Evolutionary conservation across 2,329 filamentous ascomycete species (phyloP).

Genomic region (Aureobasidium melanogenum): DNA sequence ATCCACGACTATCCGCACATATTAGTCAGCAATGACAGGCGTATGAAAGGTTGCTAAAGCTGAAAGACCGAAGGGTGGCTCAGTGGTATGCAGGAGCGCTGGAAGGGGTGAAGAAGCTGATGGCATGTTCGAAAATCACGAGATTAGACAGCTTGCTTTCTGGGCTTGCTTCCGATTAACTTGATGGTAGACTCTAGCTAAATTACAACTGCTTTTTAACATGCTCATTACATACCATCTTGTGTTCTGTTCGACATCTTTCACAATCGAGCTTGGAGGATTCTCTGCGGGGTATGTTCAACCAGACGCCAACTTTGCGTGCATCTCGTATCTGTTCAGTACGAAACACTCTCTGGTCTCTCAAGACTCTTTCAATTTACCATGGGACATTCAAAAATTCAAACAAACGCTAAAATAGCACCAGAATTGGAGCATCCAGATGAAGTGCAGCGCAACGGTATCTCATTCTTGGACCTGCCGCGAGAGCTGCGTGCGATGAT

Average conservation of each 20-base stretch:
- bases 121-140: background rate
- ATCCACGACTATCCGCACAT: background rate
- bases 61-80: background rate
- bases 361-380: background rate
- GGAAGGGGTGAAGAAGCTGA: background rate
- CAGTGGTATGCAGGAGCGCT: background rate
- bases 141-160: background rate
- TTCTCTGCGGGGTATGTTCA: background rate
- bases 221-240: background rate
- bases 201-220: background rate
- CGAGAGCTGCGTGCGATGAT: background rate
- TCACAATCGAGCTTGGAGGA: background rate
- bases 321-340: background rate
- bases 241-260: too few species aligned
- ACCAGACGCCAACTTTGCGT: background rate
- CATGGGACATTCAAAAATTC: too few species aligned
- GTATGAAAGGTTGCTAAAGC: too few species aligned
- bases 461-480: background rate
- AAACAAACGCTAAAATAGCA: background rate
- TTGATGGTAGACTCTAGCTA: background rate
- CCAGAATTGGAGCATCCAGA: background rate
- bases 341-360: background rate
- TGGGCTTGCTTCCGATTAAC: background rate
- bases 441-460: background rate
- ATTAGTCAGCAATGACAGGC: background rate